Percentiles rank a stretch among this genome's conserved stretches.
Conservation (phyloP, 2,329 filamentous ascomycete species). For the Beauveria medogensis region DNA sequence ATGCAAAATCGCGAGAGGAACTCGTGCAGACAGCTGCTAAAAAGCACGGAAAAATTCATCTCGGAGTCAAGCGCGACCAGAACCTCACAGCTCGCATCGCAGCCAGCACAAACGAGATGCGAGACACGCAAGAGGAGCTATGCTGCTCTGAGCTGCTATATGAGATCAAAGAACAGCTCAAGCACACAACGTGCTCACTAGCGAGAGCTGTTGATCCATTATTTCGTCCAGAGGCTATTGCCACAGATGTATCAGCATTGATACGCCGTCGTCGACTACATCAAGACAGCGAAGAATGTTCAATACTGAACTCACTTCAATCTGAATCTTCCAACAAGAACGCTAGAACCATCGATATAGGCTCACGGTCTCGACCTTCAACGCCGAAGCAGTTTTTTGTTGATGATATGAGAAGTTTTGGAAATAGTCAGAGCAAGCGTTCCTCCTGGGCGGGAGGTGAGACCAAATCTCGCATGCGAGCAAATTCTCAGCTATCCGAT, state of each 20-base stretch:
- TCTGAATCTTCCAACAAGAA: neutral
- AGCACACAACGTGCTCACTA: conserved; percentile 5
- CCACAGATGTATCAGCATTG: conserved; percentile 3
- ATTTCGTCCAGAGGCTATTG: conserved; percentile 1
- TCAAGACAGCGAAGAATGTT: neutral
- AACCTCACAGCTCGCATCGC: conserved; percentile 13
- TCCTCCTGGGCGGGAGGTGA: neutral
- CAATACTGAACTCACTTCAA: neutral
- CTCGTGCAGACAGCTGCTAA: conserved; percentile 36
- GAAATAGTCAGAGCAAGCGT: neutral
- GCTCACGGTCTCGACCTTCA: neutral
- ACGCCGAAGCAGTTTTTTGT: neutral
- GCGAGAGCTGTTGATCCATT: neutral
- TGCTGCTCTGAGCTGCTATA: conserved; percentile 1
- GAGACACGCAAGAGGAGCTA: neutral
- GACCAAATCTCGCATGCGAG: neutral
- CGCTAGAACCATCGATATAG: neutral
- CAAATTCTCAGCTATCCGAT: conserved; percentile 17
- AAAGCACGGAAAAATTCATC: conserved; percentile 41
- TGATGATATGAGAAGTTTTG: neutral
- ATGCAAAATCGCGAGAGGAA: conserved; percentile 27
- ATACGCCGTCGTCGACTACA: neutral
- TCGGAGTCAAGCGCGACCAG: conserved; percentile 25
- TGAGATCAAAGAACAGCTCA: neutral
- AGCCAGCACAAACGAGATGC: neutral